A percentile compares a stretch with the other conserved stretches of the same genome.
Conservation (phyloP, 176 grass and related monocot species). For the Zoysia japonica region DNA sequence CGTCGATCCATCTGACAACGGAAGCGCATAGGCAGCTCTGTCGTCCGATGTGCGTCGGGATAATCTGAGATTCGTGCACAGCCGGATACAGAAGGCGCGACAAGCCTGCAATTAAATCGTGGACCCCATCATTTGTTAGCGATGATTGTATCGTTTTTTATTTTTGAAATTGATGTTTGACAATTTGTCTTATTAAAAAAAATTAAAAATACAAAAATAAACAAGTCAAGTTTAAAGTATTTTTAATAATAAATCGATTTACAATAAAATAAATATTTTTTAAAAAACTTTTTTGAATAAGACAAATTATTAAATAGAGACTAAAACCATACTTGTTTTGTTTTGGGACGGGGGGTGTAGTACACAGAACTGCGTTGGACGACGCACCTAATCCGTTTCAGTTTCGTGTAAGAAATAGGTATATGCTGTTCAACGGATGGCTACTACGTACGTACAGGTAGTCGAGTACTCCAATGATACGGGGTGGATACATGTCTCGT, state of each 20-base stretch:
- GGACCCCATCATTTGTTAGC: conserved; percentile 25
- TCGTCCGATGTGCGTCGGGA: not conserved
- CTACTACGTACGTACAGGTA: no score
- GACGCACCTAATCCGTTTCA: conserved; percentile 21
- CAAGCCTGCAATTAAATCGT: conserved; percentile 15
- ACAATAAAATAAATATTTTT: no score
- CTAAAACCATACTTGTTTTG: no score
- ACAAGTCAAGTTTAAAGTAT: no score
- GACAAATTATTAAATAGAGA: no score
- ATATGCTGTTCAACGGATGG: not conserved
- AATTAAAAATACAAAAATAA: no score
- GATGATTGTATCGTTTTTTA: not conserved
- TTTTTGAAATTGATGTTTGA: no score
- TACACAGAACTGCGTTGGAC: conserved; percentile 1
- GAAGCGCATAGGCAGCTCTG: not conserved
- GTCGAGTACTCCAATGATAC: not conserved
- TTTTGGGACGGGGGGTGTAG: no score
- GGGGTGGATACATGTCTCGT: not conserved
- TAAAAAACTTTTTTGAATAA: no score
- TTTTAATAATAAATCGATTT: no score
- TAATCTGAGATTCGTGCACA: conserved; percentile 13
- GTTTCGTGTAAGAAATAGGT: not conserved
- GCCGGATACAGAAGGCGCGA: conserved; percentile 1
- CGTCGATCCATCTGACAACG: not conserved
- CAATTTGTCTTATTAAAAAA: no score